Base-by-base conservation (phyloP, 2,329 filamentous ascomycete genomes). In the Oidium heveae region DNA sequence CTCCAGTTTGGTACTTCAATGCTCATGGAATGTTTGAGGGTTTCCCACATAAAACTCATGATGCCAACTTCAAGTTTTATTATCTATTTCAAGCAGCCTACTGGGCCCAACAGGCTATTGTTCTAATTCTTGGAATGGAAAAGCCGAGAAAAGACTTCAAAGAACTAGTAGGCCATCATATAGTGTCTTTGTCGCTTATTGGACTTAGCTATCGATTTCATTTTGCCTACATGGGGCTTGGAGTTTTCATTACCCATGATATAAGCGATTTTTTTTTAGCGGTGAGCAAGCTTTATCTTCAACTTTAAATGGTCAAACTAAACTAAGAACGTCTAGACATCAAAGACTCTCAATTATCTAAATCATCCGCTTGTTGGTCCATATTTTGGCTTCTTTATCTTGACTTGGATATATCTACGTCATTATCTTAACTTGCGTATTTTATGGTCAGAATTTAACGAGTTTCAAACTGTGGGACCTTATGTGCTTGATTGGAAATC, bases 1-100 rank as follows among this genome's bases (percentile, higher is more conserved):
- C 86, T n/a, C 82, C 87, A 8, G 79, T 95, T 44, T 95, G 87
- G 89, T 95, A 94, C 68, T 95, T 94, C 74, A 88, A 93, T 70
- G 91, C 85, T 1, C 73, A 71, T 32, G 86, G 79, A 67, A 94
- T 95, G 85, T 95, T 93, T 68, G 85, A 89, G 67, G 73, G 72
- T 18, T 94, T 86, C 67, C 88, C 88, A 5, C 88, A 95, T 68
- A 75, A 76, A 62, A 81, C 82, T 32, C 86, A 93, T 65, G 81
- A 84, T 58, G 84, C 73, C 56, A 63, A 75, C 41, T 87, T 95
- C 76, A 96, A 96, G 72, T 86, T 89, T 57, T 96, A 95, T 71
- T 96, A 96, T 67, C 74, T 96, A 59, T 84, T 95, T 63, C 81
- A 96, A 70, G 89, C 86, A 46, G 84, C 84, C 60, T 96, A 94